Conservation (phyloP, 345 rosid genomes). For the Boechera retrofracta region DNA sequence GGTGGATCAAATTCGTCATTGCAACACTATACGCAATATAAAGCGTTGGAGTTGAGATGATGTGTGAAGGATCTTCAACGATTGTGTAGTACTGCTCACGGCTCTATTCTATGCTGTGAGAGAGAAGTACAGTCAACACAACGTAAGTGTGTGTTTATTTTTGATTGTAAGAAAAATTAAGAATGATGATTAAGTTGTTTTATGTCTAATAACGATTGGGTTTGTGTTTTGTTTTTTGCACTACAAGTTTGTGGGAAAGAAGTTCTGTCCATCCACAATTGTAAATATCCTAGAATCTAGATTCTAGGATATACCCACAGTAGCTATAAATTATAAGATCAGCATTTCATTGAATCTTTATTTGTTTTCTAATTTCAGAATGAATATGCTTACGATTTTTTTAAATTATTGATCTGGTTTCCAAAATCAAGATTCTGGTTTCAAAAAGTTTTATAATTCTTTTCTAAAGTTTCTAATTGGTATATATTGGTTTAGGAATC, state of each 20-base stretch:
- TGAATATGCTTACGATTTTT: too few species aligned
- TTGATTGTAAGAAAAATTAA: background rate
- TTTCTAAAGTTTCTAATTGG: too few species aligned
- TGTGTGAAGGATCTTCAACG: slow-evolving; percentile 83
- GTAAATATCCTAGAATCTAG: too few species aligned
- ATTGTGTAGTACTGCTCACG: slow-evolving; percentile 58
- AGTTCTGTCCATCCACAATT: slow-evolving; percentile 72
- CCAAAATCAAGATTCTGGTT: too few species aligned
- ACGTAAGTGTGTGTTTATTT: slow-evolving; percentile 55
- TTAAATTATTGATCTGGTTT: too few species aligned
- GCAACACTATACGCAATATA: slow-evolving; percentile 82
- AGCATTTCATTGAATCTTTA: too few species aligned
- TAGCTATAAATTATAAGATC: too few species aligned
- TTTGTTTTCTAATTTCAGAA: too few species aligned
- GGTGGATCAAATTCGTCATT: slow-evolving; percentile 64
- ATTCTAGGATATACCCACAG: too few species aligned
- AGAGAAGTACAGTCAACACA: slow-evolving; percentile 91
- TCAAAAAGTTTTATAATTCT: too few species aligned
- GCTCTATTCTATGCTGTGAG: slow-evolving; percentile 73
- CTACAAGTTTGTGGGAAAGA: slow-evolving; percentile 71
- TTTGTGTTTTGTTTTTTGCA: slow-evolving; percentile 5
- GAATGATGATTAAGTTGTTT: background rate
- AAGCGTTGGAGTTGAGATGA: slow-evolving; percentile 61
- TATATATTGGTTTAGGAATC: too few species aligned
- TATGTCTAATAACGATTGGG: background rate